Evolutionary conservation across 441 rosid species (phyloP), one percentile per base, ranked within the genome.

Genomic region (Pelargonium cotyledonis): DNA sequence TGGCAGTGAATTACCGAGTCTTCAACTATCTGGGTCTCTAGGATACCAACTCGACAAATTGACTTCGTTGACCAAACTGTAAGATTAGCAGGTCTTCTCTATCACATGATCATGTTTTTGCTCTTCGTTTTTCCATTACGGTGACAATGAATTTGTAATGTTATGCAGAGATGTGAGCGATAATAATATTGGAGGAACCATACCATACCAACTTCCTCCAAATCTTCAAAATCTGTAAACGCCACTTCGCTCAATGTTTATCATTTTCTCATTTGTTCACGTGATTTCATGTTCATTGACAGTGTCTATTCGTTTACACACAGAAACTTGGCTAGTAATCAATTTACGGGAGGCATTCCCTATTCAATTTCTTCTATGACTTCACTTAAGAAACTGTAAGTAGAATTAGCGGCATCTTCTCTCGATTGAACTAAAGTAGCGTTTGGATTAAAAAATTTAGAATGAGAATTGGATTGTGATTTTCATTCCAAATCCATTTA

Each of bases 321-420:
- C 82, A 95, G 99, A 84, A 88, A 92, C 82, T 85, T 95, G 75
- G 92, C 85, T 65, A 83, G 77, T 78, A 95, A 95, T 78, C 82
- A 87, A 63, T 85, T 90, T 70, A 87, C 68, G 44, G 94, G 91
- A 73, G 78, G 68, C 38, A 65, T 80, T 53, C 97, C 82, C 8
- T 92, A 80, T 66, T 85, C 85, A 26, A 55, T 87, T 67, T 75
- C 85, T 73, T 63, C 26, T 41, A 74, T 88, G 95, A 57, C 76
- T 16, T 57, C 88, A 66, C 90, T 95, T 73, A 83, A 84, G 18
- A 87, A 85, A 80, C 72, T 95, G 99, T 95, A 77, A 88, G 99
- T 83, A 63, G 73, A 67, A 41, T 69, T 57, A 60, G 19, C 38
- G 41, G 41, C 72, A 57, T 74, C 65, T 57, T 70, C 63, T 69